These are phyloP conservation scores for Trichaptum fuscoviolaceum DNA, from an alignment of 768 basidiomycete genomes.

Conservation along the genomic window DNA sequence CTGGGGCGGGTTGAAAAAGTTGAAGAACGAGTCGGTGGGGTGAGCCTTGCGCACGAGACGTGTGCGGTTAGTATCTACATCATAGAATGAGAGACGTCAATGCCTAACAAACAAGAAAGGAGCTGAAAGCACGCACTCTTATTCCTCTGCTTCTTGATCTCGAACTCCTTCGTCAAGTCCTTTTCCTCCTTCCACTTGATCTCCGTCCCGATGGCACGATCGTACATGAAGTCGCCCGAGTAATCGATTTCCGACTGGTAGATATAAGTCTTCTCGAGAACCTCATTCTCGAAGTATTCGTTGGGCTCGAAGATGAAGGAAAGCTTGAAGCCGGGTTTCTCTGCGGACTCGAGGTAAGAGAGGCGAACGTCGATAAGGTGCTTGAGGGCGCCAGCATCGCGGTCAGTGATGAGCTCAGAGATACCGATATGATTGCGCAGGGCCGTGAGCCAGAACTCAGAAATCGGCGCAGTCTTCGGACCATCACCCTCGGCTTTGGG, in stretches of 20 bases:
- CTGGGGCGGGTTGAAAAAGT: conserved; percentile 87
- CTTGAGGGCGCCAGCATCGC: conserved; percentile 84
- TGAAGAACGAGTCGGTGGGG: conserved; percentile 96
- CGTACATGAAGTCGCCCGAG: conserved; percentile 94
- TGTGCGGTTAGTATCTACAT: conserved; percentile 74
- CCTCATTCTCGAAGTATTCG: conserved; percentile 81
- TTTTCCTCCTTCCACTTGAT: conserved; percentile 99
- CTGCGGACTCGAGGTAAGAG: conserved; percentile 61
- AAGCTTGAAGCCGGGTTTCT: conserved; percentile 91
- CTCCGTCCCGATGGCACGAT: conserved; percentile 84
- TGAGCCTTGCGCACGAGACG: conserved; percentile 81
- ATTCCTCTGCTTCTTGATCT: conserved; percentile 99
- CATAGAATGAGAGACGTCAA: neutral
- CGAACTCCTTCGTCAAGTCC: conserved; percentile 94
- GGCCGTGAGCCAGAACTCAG: conserved; percentile 98
- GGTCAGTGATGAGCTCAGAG: conserved; percentile 86
- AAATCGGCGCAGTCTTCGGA: conserved; percentile 52
- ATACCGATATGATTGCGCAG: conserved; percentile 87
- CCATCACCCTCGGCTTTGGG: conserved; percentile 41
- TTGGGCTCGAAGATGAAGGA: conserved; percentile 76
- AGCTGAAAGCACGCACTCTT: conserved; percentile 66
- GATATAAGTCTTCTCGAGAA: conserved; percentile 89
- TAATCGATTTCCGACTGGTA: conserved; percentile 94
- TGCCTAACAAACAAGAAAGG: neutral
- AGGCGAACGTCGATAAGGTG: conserved; percentile 74